These are phyloP conservation scores for Biscogniauxia marginata DNA, from an alignment of 2,329 filamentous ascomycete species.

Conservation along the genomic window DNA sequence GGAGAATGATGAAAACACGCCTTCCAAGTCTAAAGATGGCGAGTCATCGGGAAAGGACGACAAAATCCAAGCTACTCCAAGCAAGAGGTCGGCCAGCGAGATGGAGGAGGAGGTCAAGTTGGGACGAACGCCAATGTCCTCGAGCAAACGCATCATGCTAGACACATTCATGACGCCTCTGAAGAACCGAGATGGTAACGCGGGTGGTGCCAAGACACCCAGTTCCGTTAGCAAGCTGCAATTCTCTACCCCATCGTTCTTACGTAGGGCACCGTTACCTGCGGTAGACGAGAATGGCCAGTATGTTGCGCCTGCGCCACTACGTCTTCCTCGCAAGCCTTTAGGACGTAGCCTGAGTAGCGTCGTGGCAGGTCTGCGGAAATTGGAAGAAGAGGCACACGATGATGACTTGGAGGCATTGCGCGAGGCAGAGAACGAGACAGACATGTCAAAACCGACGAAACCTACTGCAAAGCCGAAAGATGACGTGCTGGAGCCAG, in stretches of 20 bases:
- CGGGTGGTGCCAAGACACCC: slow-evolving; percentile 42
- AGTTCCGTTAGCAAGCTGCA: slow-evolving; percentile 53
- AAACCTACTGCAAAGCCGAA: slow-evolving; percentile 23
- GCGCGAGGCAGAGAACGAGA: slow-evolving; percentile 64
- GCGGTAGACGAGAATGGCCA: slow-evolving; percentile 56
- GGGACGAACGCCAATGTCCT: slow-evolving; percentile 51
- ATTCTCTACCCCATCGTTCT: slow-evolving; percentile 70
- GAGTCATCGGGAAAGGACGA: slow-evolving; percentile 37
- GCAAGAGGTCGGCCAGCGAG: slow-evolving; percentile 36
- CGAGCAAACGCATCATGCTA: slow-evolving; percentile 59
- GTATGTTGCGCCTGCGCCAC: slow-evolving; percentile 47
- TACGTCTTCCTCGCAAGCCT: slow-evolving; percentile 57
- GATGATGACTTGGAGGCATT: slow-evolving; percentile 75
- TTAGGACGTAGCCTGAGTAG: slow-evolving; percentile 70
- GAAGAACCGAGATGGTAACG: slow-evolving; percentile 45
- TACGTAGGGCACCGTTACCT: slow-evolving; percentile 54
- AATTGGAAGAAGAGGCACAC: slow-evolving; percentile 65
- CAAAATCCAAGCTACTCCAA: slow-evolving; percentile 44
- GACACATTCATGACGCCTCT: slow-evolving; percentile 66
- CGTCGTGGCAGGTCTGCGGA: slow-evolving; percentile 68
- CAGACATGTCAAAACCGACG: slow-evolving; percentile 11
- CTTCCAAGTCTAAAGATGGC: slow-evolving; percentile 43
- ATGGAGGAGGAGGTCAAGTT: slow-evolving; percentile 36
- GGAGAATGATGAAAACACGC: slow-evolving; percentile 48
- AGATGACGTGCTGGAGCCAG: slow-evolving; percentile 42